phyloP scores from a whole-genome alignment of 768 basidiomycete species.

The Lentinula aciculospora region DNA sequence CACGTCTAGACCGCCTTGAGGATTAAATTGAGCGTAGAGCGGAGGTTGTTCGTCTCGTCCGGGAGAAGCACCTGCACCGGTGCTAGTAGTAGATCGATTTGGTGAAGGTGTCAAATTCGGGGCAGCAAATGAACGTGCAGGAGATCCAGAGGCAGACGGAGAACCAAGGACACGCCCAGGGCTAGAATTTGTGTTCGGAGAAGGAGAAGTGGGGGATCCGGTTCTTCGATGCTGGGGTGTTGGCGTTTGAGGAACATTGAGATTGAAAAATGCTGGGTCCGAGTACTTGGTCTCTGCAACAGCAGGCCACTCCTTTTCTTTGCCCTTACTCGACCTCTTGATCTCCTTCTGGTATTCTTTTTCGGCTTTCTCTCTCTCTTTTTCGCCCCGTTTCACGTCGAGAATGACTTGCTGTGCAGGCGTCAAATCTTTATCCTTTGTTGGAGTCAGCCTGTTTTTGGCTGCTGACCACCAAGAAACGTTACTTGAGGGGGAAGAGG shows the following conservation, averaged over 20 bases:
- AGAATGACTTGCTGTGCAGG: conserved; percentile 80
- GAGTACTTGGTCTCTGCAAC: conserved; percentile 43
- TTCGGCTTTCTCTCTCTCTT: conserved; percentile 32
- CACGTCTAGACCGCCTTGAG: conserved; percentile 69
- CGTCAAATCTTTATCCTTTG: conserved; percentile 75
- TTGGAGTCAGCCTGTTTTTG: conserved; percentile 72
- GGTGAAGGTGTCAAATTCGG: conserved; percentile 4
- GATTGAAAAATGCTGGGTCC: conserved; percentile 55
- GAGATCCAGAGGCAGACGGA: conserved; percentile 1
- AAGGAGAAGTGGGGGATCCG: conserved; percentile 58
- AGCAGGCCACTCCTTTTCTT: conserved; percentile 55
- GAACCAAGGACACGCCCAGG: background rate
- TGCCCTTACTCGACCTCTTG: conserved; percentile 27
- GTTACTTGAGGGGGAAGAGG: conserved; percentile 58
- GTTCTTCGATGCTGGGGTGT: conserved; percentile 43
- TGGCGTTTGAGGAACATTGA: conserved; percentile 41
- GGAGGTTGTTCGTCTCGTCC: conserved; percentile 53
- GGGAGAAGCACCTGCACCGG: conserved; percentile 22
- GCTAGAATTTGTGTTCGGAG: conserved; percentile 27
- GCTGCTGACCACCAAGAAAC: conserved; percentile 68
- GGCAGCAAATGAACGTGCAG: background rate
- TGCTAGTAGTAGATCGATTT: conserved; percentile 13
- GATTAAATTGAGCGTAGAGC: conserved; percentile 70
- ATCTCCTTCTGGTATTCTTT: conserved; percentile 19
- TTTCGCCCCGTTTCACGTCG: conserved; percentile 65